These are phyloP conservation scores for Populus hybrid DNA, from an alignment of 441 rosid species.

Conservation along the genomic window DNA sequence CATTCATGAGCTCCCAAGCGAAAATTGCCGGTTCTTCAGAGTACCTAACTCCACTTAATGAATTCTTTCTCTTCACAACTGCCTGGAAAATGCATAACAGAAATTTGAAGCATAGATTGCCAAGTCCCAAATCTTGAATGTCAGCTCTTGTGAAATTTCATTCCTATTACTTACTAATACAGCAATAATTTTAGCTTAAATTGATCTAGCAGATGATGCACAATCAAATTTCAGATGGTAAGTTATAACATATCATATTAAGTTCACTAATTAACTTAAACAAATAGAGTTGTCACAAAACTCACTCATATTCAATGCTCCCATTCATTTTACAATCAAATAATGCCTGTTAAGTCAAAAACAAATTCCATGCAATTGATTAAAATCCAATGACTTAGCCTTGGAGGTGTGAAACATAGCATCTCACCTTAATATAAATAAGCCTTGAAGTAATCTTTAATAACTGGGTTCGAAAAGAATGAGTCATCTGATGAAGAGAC, in stretches of 20 bases:
- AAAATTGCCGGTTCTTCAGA: conserved; percentile 49
- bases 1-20: conserved; percentile 61
- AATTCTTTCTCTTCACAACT: conserved; percentile 45
- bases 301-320: conserved; percentile 4
- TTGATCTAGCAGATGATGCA: not conserved
- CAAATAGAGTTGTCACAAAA: conserved; percentile 11
- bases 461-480: conserved; percentile 32
- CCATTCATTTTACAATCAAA: conserved; percentile 20
- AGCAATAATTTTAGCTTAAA: not conserved
- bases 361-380: not conserved
- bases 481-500: conserved; percentile 33
- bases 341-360: no score
- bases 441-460: conserved; percentile 35
- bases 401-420: not conserved
- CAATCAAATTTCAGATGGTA: not conserved
- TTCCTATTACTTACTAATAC: not conserved
- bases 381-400: not conserved
- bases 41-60: conserved; percentile 43
- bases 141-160: not conserved
- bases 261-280: not conserved
- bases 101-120: not conserved
- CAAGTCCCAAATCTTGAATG: not conserved
- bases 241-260: not conserved
- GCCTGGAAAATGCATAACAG: conserved; percentile 24
- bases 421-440: conserved; percentile 37